Percentiles rank a stretch among this genome's conserved stretches.
phyloP scores from a whole-genome alignment of 768 basidiomycete genomes.

The Holtermannia corniformis region DNA sequence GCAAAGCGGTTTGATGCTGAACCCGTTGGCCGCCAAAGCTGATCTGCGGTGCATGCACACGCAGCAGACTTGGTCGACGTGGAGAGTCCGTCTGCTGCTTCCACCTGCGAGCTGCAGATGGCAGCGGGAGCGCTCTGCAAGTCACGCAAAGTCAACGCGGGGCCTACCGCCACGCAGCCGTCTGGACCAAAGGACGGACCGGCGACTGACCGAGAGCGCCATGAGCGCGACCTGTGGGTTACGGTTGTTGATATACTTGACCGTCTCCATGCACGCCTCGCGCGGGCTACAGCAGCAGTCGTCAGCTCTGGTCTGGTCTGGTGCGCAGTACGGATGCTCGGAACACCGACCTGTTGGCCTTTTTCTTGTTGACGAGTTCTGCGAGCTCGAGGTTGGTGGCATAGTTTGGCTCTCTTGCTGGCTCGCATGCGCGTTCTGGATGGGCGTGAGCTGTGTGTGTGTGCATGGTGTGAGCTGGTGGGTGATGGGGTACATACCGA shows the following conservation, averaged over 20 bases:
- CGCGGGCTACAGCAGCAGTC: slow-evolving; percentile 58
- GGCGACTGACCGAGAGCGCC: slow-evolving; percentile 50
- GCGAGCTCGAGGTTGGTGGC: slow-evolving; percentile 86
- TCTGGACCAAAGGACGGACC: not conserved
- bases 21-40: too few relatives aligned
- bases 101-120: too few relatives aligned
- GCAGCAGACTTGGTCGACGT: too few relatives aligned
- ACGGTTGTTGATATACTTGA: slow-evolving; percentile 77
- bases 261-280: slow-evolving; percentile 78
- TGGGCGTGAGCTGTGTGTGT: not conserved
- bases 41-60: too few relatives aligned
- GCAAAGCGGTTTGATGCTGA: too few relatives aligned
- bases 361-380: slow-evolving; percentile 85
- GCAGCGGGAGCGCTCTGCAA: too few relatives aligned
- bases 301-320: not conserved
- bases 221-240: slow-evolving; percentile 86
- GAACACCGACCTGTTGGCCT: slow-evolving; percentile 76
- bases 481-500: slow-evolving; percentile 26
- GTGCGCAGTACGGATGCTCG: not conserved
- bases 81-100: too few relatives aligned
- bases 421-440: slow-evolving; percentile 69
- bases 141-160: too few relatives aligned
- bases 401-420: slow-evolving; percentile 82
- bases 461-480: not conserved
- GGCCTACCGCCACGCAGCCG: not conserved